These are phyloP conservation scores for Cryptosporidium ubiquitum DNA, from an alignment of 169 alveolate genomes.

Conservation along the genomic window DNA sequence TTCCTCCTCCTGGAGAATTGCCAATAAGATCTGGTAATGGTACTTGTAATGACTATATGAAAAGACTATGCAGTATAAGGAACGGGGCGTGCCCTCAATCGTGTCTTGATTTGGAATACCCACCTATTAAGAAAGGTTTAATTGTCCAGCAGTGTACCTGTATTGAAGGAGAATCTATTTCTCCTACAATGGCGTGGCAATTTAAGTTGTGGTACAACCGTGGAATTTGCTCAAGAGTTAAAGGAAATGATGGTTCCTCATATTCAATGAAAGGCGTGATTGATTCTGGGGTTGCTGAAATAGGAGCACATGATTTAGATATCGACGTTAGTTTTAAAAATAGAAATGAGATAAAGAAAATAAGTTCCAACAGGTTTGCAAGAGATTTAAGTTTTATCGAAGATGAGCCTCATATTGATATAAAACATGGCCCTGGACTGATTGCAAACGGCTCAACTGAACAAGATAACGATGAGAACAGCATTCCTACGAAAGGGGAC, in stretches of 20 bases:
- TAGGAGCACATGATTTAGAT: constrained; percentile 15
- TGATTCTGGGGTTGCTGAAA: constrained; percentile 24
- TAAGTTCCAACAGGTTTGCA: constrained; percentile 49
- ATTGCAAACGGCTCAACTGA: constrained; percentile 10
- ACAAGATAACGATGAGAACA: background rate
- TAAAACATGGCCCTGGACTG: constrained; percentile 49
- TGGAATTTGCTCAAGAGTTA: constrained; percentile 41
- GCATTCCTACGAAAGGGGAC: constrained; percentile 36
- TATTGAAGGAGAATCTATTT: constrained; percentile 17
- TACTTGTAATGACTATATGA: constrained; percentile 53
- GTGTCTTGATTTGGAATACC: constrained; percentile 47
- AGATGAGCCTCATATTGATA: background rate
- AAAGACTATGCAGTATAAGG: constrained; percentile 64
- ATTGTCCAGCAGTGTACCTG: constrained; percentile 73
- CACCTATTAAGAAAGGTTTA: constrained; percentile 53
- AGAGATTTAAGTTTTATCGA: constrained; percentile 42
- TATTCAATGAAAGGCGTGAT: constrained; percentile 27
- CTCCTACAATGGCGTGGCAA: constrained; percentile 73
- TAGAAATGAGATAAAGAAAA: constrained; percentile 6
- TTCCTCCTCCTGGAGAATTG: constrained; percentile 68
- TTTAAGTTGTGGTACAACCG: constrained; percentile 65
- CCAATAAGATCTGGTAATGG: constrained; percentile 25
- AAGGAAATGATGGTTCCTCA: constrained; percentile 41
- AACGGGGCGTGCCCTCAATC: constrained; percentile 72
- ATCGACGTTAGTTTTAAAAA: background rate